phyloP scores from a whole-genome alignment of 2,329 filamentous ascomycete species.

The Fonsecaea nubica region DNA sequence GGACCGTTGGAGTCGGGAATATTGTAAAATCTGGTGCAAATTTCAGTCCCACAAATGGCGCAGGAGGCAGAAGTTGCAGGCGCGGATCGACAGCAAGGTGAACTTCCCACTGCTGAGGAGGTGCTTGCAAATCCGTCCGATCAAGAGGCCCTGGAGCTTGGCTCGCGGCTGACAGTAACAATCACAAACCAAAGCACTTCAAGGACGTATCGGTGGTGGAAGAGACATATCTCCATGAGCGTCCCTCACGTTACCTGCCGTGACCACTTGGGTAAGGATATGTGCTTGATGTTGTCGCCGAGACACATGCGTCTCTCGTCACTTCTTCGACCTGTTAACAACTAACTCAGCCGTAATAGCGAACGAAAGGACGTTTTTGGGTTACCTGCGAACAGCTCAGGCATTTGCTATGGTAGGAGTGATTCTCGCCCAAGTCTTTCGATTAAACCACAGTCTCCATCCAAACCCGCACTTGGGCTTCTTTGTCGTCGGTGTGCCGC shows the following conservation, averaged over 20 bases:
- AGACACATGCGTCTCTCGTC: background rate
- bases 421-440: slow-evolving; percentile 36
- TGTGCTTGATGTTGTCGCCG: background rate
- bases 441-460: slow-evolving; percentile 27
- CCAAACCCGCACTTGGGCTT: slow-evolving; percentile 36
- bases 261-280: slow-evolving; percentile 36
- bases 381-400: slow-evolving; percentile 38
- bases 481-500: slow-evolving; percentile 36
- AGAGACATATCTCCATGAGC: slow-evolving; percentile 32
- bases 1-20: background rate
- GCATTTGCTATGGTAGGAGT: slow-evolving; percentile 37
- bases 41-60: background rate
- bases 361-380: slow-evolving; percentile 38
- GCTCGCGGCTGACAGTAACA: slow-evolving; percentile 9
- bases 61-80: slow-evolving; percentile 7
- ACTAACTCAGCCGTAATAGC: slow-evolving; percentile 20
- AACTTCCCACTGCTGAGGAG: slow-evolving; percentile 18
- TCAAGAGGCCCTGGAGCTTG: slow-evolving; percentile 36
- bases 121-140: slow-evolving; percentile 29
- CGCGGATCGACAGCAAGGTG: background rate
- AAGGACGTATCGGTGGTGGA: slow-evolving; percentile 29
- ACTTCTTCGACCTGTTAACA: background rate
- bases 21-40: background rate
- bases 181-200: slow-evolving; percentile 19
- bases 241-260: slow-evolving; percentile 37